Base-by-base conservation (phyloP, 768 basidiomycete species). In the Phylloporus arenicola region DNA sequence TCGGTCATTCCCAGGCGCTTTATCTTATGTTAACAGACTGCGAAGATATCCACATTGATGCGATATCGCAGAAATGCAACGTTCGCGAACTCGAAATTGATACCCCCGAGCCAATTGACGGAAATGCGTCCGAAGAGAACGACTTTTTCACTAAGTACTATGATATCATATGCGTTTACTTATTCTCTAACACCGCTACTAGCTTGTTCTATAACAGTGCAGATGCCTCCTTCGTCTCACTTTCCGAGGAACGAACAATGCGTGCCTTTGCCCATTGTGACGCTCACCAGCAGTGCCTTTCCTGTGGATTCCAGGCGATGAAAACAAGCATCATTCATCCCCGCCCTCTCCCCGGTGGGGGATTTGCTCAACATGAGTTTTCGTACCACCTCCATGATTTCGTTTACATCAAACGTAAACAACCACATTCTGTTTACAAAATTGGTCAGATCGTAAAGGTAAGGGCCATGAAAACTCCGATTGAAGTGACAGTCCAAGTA, bases 381-480 rank as follows among this genome's bases (percentile, higher is more conserved):
- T 54, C 60, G 1, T 88, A 81, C 59, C 87, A 88, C 57, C 47
- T 69, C 9, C 44, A 74, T 40, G 87, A 88, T 53, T 86, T 80
- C 52, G 73, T 86, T 10, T 88, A 85, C 58, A 46, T 85, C 34
- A 72, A 70, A 35, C 67, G 68, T 14, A 52, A 64, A 31, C 49
- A 57, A 13, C 55, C 56, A 11, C 55, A 68, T 11, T 49, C 60
- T 14, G 57, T 50, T 22, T 71, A 83, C 38, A 61, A 70, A 6
- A 78, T 88, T 46, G 84, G 74, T 0, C 84, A 86, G 55, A 78
- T 89, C 34, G 53, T 69, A 14, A 59, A 65, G 4, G 61, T 85
- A 17, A 54, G 56, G 37, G 53, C 57, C n/a, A 61, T 60, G 24
- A 57, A 50, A 6, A 38, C 52, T 22, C 57, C 62, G 13, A 50